A percentile compares a stretch with the other conserved stretches of the same genome.
These are phyloP conservation scores for Inga oerstediana DNA, from an alignment of 306 rosid genomes.

Conservation along the genomic window DNA sequence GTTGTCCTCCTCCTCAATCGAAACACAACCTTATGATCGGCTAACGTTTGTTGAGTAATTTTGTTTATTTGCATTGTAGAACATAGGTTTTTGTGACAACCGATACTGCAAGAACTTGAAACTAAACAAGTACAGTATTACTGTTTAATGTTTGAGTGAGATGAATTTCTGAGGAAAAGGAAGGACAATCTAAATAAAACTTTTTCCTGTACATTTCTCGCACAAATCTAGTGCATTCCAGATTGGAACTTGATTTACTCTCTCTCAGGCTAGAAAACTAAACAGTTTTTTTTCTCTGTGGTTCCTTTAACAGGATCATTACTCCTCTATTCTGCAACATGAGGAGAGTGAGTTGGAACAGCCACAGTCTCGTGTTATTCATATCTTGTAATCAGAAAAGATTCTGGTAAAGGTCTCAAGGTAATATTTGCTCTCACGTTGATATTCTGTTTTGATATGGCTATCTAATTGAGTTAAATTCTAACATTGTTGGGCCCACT, in stretches of 20 bases:
- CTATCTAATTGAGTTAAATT: no score
- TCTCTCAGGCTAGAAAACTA: not conserved
- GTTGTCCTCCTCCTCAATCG: not conserved
- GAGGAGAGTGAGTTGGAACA: slow-evolving; percentile 46
- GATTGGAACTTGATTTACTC: not conserved
- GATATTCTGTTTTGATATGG: not conserved
- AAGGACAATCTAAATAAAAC: not conserved
- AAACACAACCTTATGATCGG: not conserved
- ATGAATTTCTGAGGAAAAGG: not conserved
- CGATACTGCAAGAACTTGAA: not conserved
- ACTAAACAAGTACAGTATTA: not conserved
- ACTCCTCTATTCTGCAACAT: slow-evolving; percentile 25
- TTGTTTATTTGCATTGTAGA: not conserved
- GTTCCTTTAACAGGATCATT: slow-evolving; percentile 25
- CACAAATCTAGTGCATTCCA: not conserved
- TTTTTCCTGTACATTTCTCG: not conserved
- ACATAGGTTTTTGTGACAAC: not conserved
- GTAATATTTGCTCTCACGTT: not conserved
- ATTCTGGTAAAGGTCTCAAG: not conserved
- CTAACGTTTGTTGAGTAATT: no score
- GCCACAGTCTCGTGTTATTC: slow-evolving; percentile 53
- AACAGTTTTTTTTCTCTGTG: not conserved
- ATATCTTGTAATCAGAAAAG: slow-evolving; percentile 32
- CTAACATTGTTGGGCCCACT: no score
- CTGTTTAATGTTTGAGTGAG: no score